A percentile compares a stretch with the other conserved stretches of the same genome.
These are phyloP conservation scores for Sclerotinia nivalis DNA, from an alignment of 2,329 filamentous ascomycete species.

Conservation along the genomic window DNA sequence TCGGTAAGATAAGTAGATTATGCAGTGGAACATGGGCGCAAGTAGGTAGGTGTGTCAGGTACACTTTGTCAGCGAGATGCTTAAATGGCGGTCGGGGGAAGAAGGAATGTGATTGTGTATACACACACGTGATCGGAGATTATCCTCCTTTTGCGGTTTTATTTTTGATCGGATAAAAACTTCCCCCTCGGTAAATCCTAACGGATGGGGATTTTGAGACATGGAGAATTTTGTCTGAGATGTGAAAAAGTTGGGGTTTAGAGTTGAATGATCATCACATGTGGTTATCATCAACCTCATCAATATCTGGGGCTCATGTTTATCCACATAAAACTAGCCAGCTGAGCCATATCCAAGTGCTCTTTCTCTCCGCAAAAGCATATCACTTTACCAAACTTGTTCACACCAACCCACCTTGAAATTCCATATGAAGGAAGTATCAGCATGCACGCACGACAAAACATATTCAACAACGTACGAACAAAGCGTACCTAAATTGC, in stretches of 20 bases:
- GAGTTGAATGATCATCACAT: slow-evolving; percentile 3
- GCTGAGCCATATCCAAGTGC: neutral
- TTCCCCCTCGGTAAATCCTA: neutral
- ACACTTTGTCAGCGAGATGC: slow-evolving; percentile 12
- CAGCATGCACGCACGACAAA: neutral
- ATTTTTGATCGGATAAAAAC: neutral
- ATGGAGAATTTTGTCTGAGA: neutral
- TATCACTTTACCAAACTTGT: neutral
- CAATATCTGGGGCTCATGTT: neutral
- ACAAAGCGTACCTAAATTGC: neutral
- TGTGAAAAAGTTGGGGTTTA: neutral
- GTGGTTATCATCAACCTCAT: neutral
- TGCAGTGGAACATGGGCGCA: slow-evolving; percentile 7
- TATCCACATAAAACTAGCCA: neutral
- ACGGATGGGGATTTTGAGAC: neutral
- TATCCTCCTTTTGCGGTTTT: neutral
- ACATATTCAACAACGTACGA: neutral
- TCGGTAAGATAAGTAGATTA: slow-evolving; percentile 11
- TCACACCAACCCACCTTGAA: neutral
- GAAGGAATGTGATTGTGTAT: neutral
- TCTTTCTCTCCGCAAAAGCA: slow-evolving; percentile 1
- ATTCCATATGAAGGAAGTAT: neutral
- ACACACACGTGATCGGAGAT: neutral
- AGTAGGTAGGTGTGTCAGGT: slow-evolving; percentile 11
- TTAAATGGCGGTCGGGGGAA: neutral